Evolutionary conservation across 768 basidiomycete genomes (phyloP), one percentile per base, ranked within the genome.

Genomic region (Lactarius indigo): DNA sequence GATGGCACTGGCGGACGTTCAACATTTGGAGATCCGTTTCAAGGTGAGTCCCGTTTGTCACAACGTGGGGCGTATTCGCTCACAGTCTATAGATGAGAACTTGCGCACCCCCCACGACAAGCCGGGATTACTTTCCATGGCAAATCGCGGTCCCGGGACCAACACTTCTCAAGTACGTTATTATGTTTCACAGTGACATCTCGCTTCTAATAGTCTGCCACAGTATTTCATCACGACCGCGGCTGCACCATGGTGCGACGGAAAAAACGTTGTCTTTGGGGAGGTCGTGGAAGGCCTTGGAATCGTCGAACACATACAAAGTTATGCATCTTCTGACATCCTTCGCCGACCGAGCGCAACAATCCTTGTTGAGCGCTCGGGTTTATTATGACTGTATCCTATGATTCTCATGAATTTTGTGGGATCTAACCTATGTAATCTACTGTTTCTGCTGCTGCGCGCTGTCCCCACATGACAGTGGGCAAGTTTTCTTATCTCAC

Each of bases 1-100:
- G 70, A 92, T 68, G 90, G 90, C 17, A 92, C 89, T 0, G 91
- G 92, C 39, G 91, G 91, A n/a, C 82, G 87, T 75, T 92, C 90
- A 17, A 92, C 94, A 75, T 96, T 93, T 71, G 94, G 93, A 39
- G 82, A 84, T 65, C 88, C 86, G 74, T 95, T 96, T 76, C 76
- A 80, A 52, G 86, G 91, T 91, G 50, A 57, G 85, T 57, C 20
- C 56, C 26, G 20, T 23, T 55, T 42, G 15, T 68, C 28, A 3
- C 23, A 13, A 3, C 50, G 10, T 33, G 8, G 18, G 42, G 42
- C 8, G 4, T 30, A 44, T 52, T 7, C 31, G 20, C 63, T 61
- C 10, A 61, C 58, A 30, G 47, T 50, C 6, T 13, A 26, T 67
- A 84, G 89, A 90, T 67, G 89, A 92, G 78, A 91, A 87, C 79